A percentile compares a stretch with the other conserved stretches of the same genome.
phyloP scores from a whole-genome alignment of 1,284 basidiomycete genomes.

The Thecaphora frezii region DNA sequence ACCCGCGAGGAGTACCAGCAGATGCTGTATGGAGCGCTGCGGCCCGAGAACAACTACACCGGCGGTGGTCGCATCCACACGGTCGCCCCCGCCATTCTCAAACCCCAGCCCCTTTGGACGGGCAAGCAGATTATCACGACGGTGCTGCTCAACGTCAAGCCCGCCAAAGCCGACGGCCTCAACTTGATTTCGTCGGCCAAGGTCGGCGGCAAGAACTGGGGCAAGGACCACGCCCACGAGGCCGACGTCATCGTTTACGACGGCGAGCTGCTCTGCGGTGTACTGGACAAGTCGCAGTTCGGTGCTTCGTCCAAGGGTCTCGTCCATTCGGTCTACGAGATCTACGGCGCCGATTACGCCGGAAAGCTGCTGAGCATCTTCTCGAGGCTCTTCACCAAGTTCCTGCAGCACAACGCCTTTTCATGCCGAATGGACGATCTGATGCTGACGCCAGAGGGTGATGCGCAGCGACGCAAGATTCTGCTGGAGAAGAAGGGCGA shows the following conservation, averaged over 20 bases:
- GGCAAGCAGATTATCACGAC: slow-evolving; percentile 87
- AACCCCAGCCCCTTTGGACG: slow-evolving; percentile 88
- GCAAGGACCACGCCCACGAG: slow-evolving; percentile 66
- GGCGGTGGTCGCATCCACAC: slow-evolving; percentile 74
- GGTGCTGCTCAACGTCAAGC: slow-evolving; percentile 76
- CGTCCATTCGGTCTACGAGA: slow-evolving; percentile 95
- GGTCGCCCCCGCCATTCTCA: slow-evolving; percentile 87
- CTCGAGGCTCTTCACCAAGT: slow-evolving; percentile 93
- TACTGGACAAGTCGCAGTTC: slow-evolving; percentile 96
- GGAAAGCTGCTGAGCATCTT: slow-evolving; percentile 90
- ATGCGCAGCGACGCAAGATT: slow-evolving; percentile 71
- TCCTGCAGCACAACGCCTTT: slow-evolving; percentile 93
- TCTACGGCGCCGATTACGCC: slow-evolving; percentile 89
- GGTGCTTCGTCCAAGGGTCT: slow-evolving; percentile 94
- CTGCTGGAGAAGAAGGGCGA: slow-evolving; percentile 71
- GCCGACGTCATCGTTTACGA: slow-evolving; percentile 87
- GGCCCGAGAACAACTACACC: slow-evolving; percentile 79
- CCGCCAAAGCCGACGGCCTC: slow-evolving; percentile 76
- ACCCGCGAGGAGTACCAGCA: slow-evolving; percentile 95
- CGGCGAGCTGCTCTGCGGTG: slow-evolving; percentile 87
- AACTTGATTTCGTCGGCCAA: slow-evolving; percentile 83
- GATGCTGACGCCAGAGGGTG: slow-evolving; percentile 80
- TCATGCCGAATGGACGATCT: slow-evolving; percentile 99
- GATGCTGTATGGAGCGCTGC: slow-evolving; percentile 88
- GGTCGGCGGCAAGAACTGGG: slow-evolving; percentile 81